Base-by-base conservation (phyloP, 2,329 filamentous ascomycete species). In the Fonsecaea pedrosoi region DNA sequence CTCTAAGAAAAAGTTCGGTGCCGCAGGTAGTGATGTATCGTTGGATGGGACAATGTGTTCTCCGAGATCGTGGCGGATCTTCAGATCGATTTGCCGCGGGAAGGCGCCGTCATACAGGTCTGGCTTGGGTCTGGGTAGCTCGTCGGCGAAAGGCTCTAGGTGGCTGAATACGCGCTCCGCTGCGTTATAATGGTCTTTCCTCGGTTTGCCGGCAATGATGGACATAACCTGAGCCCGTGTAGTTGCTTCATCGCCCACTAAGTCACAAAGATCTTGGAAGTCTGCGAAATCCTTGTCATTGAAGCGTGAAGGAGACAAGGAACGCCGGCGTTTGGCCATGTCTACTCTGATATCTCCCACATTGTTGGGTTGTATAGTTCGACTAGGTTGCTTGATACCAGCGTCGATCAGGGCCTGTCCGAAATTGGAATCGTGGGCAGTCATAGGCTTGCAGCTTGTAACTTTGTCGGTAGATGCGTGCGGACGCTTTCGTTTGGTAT, bases 1-100 rank as follows among this genome's bases (percentile, higher is more conserved):
- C 63, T 78, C 78, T 0, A 82, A 21, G 66, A 83, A 82, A 62
- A 82, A 79, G 71, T 82, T 82, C 3, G 79, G 80, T 40, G 71
- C 75, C 7, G 77, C 66, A 0, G 78, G 78, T 63, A 71, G 73
- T 55, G 73, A 68, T 7, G 54, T 40, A 53, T 73, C 69, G 30
- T 72, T 77, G 6, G 74, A 77, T 66, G 76, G 76, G 34, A 76
- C 64, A 61, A 79, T 77, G 8, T 65, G 68, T 34, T 66, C 32
- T 34, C 68, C 61, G 42, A 71, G 70, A 62, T 71, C 70, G 64
- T 70, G 66, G 56, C 75, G 73, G 57, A 78, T 65, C 38, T 71
- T n/a, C 65, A 66, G 73, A 38, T 72, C 64, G 15, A 78, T 71
- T 57, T 77, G 65, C 65, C 72, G 71, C 38, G 72, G 72, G n/a